A percentile compares a stretch with the other conserved stretches of the same genome.
Evolutionary conservation across 805 yeast species (phyloP).

Genomic region (Teunomyces atbi): DNA sequence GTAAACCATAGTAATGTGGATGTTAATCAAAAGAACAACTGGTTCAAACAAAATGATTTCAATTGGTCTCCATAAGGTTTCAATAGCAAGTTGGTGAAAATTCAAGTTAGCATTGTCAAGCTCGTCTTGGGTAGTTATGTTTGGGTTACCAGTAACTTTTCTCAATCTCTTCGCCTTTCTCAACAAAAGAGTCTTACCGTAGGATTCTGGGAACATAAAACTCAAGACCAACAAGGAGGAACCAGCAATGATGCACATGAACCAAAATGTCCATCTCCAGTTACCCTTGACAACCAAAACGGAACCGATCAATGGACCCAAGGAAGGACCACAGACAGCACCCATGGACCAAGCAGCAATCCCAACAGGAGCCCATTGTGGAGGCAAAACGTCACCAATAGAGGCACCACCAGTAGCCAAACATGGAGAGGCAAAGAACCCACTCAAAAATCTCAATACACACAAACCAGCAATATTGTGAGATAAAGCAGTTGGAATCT

Average conservation of each 20-base stretch:
- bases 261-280: slow-evolving; percentile 60
- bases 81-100: slow-evolving; percentile 19
- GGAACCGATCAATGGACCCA: slow-evolving; percentile 60
- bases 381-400: slow-evolving; percentile 46
- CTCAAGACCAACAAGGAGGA: slow-evolving; percentile 32
- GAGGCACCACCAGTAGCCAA: slow-evolving; percentile 60
- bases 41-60: slow-evolving; percentile 54
- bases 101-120: slow-evolving; percentile 24
- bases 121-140: slow-evolving; percentile 43
- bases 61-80: slow-evolving; percentile 48
- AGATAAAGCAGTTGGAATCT: slow-evolving; percentile 55
- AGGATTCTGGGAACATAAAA: slow-evolving; percentile 48
- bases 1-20: slow-evolving; percentile 52
- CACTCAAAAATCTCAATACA: slow-evolving; percentile 51
- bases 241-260: slow-evolving; percentile 42
- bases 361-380: slow-evolving; percentile 44
- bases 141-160: slow-evolving; percentile 47
- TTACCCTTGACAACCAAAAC: slow-evolving; percentile 42
- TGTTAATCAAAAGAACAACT: slow-evolving; percentile 50
- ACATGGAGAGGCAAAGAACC: slow-evolving; percentile 56
- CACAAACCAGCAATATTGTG: slow-evolving; percentile 50
- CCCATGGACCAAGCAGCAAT: slow-evolving; percentile 54
- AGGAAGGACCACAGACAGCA: slow-evolving; percentile 52
- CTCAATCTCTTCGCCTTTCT: slow-evolving; percentile 50
- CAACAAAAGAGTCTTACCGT: slow-evolving; percentile 41